These are phyloP conservation scores for Saussurea involucrata DNA, from an alignment of 129 eudicot species.

Conservation along the genomic window DNA sequence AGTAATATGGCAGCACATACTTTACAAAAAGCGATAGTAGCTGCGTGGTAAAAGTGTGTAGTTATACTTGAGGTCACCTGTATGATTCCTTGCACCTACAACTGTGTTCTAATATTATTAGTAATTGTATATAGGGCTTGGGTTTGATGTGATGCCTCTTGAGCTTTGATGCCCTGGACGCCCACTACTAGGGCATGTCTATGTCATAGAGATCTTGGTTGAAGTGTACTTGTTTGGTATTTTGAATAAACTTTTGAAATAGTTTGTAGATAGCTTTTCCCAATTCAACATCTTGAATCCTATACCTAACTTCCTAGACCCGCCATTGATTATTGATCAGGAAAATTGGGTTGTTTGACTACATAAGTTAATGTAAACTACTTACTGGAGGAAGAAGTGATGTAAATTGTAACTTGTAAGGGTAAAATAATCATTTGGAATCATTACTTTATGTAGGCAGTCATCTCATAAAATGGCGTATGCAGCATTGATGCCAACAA, in stretches of 20 bases:
- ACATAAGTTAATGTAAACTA: not conserved
- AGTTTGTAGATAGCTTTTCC: not conserved
- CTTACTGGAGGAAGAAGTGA: not conserved
- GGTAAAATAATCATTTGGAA: not conserved
- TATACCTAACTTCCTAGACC: not conserved
- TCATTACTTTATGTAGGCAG: not conserved
- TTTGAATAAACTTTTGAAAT: not conserved
- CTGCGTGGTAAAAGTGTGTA: too few relatives aligned
- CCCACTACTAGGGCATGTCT: not conserved
- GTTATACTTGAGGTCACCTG: too few relatives aligned
- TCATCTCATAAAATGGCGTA: slow-evolving; percentile 22
- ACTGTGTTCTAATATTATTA: too few relatives aligned
- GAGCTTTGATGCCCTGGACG: too few relatives aligned
- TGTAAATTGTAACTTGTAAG: not conserved
- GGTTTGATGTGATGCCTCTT: too few relatives aligned
- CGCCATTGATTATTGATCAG: not conserved
- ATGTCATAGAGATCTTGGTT: not conserved
- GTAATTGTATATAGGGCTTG: too few relatives aligned
- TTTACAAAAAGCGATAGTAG: too few relatives aligned
- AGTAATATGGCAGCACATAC: too few relatives aligned
- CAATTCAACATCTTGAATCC: not conserved
- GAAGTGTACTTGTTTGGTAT: not conserved
- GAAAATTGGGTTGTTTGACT: not conserved
- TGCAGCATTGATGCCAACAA: slow-evolving; percentile 35
- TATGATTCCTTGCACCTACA: too few relatives aligned